phyloP scores from a whole-genome alignment of 176 grass and related monocot genomes.

The Neostapfia colusana region DNA sequence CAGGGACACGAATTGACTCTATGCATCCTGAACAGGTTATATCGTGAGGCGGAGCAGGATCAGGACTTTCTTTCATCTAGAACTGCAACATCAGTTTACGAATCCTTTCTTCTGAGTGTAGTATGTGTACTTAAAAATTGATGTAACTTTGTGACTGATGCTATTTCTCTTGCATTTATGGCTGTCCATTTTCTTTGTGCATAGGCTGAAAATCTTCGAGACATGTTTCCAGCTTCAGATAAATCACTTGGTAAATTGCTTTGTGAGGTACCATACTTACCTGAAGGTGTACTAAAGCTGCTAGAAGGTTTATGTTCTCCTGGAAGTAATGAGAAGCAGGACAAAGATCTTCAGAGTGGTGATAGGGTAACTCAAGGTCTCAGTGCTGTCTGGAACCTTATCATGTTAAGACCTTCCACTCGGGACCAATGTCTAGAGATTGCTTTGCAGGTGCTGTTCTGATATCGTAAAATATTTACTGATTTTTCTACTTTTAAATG shows the following conservation, averaged over 20 bases:
- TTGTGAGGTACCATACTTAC: constrained; percentile 84
- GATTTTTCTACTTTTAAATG: not conserved
- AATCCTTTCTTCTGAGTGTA: constrained; percentile 82
- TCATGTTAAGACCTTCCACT: constrained; percentile 81
- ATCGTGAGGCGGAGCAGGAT: constrained; percentile 89
- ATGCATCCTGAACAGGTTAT: constrained; percentile 88
- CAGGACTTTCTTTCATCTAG: constrained; percentile 95
- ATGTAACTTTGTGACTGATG: constrained; percentile 11
- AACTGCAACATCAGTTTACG: constrained; percentile 97
- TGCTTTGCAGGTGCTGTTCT: constrained; percentile 77
- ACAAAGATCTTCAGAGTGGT: constrained; percentile 67
- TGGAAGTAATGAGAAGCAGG: constrained; percentile 74
- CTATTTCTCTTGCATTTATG: constrained; percentile 34
- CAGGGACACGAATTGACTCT: constrained; percentile 98
- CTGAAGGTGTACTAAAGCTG: constrained; percentile 74
- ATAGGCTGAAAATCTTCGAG: constrained; percentile 75
- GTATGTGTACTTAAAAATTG: constrained; percentile 45
- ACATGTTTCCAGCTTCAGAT: constrained; percentile 89
- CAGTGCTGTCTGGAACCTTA: constrained; percentile 92
- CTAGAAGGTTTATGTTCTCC: constrained; percentile 86
- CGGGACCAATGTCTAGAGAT: constrained; percentile 79
- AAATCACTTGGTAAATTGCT: constrained; percentile 91
- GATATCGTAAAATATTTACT: constrained; percentile 32
- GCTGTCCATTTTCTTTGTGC: constrained; percentile 33
- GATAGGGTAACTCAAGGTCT: constrained; percentile 96